Evolutionary conservation across 2,329 filamentous ascomycete genomes (phyloP), one percentile per base, ranked within the genome.

Genomic region (Nemania sp.): DNA sequence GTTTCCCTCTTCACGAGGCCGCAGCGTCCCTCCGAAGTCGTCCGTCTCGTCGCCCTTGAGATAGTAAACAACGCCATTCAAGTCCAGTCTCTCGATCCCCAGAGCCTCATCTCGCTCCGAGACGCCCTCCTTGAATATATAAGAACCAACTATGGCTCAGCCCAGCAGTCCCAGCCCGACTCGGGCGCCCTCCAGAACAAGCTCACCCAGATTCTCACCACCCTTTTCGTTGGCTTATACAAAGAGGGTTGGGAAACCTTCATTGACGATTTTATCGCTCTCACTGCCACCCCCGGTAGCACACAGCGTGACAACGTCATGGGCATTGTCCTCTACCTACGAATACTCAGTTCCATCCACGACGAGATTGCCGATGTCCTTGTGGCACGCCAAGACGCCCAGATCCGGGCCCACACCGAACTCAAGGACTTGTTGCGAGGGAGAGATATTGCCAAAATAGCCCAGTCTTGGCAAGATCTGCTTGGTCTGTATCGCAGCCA

Each of bases 341-440:
- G 94, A 53, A 87, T 97, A 65, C 83, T 98, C 48, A 86, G 89
- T 66, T 95, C 93, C 35, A 89, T 99, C 48, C 95, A 99, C 72
- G 95, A 99, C 70, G 95, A 99, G 76, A 97, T 99, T 71, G 95
- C 94, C 65, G 95, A 99, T 77, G 88, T 95, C 68, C 83, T 98
- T 66, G 84, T 98, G 54, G 87, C 89, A 49, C 87, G 94, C 40
- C 88, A 92, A 53, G 86, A 84, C 46, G 85, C 85, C 57, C 92
- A 98, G 72, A 86, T 90, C 67, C 94, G 92, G 76, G 88, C 90
- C 64, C 96, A 96, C 73, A 92, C 88, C 21, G 87, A 93, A 65
- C 82, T 99, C 66, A 99, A 99, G 76, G 96, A 99, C 75, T 79
- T 95, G 68, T 86, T 99, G 56, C 87, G 95, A 63, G 87, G 87